Conservation (phyloP, 1,139 yeast species). For the Casaregolazyma lundiana region DNA sequence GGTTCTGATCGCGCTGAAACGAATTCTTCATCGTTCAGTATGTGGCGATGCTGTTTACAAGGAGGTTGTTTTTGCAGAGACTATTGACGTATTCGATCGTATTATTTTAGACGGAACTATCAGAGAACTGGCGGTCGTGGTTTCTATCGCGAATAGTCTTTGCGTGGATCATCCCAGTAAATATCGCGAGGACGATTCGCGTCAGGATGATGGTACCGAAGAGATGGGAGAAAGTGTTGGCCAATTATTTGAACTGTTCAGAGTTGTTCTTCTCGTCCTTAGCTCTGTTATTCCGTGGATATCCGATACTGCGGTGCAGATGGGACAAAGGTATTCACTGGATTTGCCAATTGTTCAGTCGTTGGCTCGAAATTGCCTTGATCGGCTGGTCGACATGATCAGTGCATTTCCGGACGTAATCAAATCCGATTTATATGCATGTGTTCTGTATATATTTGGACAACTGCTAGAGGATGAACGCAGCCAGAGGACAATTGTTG, state of each 20-base stretch:
- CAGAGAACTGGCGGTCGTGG: conserved; percentile 49
- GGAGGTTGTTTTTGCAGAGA: conserved; percentile 69
- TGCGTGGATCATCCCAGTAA: conserved; percentile 34
- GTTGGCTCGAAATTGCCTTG: conserved; percentile 45
- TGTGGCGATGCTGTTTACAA: conserved; percentile 59
- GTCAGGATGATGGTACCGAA: conserved; percentile 28
- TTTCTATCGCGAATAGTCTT: conserved; percentile 54
- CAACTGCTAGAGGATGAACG: conserved; percentile 48
- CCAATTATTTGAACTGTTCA: conserved; percentile 71
- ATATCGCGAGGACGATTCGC: conserved; percentile 21
- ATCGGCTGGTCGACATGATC: conserved; percentile 58
- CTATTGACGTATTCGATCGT: conserved; percentile 71
- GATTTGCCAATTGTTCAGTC: conserved; percentile 24
- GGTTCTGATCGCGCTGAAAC: conserved; percentile 51
- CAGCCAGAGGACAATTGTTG: conserved; percentile 27
- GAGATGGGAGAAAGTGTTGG: conserved; percentile 58
- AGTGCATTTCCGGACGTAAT: conserved; percentile 62
- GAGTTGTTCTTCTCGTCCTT: conserved; percentile 67
- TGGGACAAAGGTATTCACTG: conserved; percentile 28
- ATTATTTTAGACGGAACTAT: conserved; percentile 56
- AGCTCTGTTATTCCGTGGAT: conserved; percentile 58
- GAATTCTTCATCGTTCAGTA: conserved; percentile 53
- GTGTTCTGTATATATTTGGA: conserved; percentile 61
- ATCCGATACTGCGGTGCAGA: conserved; percentile 36
- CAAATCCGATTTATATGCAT: conserved; percentile 63